Base-by-base conservation (phyloP, 192 early-diverging fungal genomes). In the Gorgonomyces haynaldii region DNA sequence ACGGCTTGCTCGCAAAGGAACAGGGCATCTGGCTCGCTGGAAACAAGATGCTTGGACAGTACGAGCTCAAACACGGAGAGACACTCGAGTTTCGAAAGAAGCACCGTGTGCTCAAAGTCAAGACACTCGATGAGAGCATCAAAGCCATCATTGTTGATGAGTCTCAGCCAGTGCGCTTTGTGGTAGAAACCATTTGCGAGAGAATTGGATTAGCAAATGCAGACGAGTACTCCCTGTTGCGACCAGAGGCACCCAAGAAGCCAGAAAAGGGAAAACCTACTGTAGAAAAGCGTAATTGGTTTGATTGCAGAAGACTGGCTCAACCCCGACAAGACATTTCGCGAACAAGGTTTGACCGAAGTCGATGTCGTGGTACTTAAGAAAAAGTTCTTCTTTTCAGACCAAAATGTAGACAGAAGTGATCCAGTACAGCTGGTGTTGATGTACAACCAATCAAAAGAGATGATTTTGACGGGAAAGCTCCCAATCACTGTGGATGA, bases 381-480 rank as follows among this genome's bases (percentile, higher is more conserved):
- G 29, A 79, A 79, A 45, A 79, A 79, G 53, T 79, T 79, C 42
- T 79, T 75, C 28, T 74, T 62, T 43, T 65, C 76, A 8, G 76
- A 79, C 41, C 65, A 71, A 45, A 75, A 67, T 47, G 61, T 79
- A 28, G 75, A 79, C 50, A 54, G 75, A 15, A 66, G 64, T 39
- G 76, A 79, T 54, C 70, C 68, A 1, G 59, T 79, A n/a, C 76
- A 79, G 48, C 42, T 79, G 8, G 74, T 74, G 36, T 42, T 79
- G 30, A 50, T 79, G 31, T 79, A 60, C 45, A 64, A 69, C 37
- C 75, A 79, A 52, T 42, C 64, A 5, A 58, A 60, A 19, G 63
- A 78, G 32, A 62, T 64, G 54, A 78, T 79, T 31, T 26, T 79
- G 0, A 36, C 37, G 12, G 75, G 72, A 7, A 69, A 67, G 30